Percentiles rank a stretch among this genome's conserved stretches.
These are phyloP conservation scores for Ophiostoma quercus DNA, from an alignment of 2,329 filamentous ascomycete genomes.

Conservation along the genomic window DNA sequence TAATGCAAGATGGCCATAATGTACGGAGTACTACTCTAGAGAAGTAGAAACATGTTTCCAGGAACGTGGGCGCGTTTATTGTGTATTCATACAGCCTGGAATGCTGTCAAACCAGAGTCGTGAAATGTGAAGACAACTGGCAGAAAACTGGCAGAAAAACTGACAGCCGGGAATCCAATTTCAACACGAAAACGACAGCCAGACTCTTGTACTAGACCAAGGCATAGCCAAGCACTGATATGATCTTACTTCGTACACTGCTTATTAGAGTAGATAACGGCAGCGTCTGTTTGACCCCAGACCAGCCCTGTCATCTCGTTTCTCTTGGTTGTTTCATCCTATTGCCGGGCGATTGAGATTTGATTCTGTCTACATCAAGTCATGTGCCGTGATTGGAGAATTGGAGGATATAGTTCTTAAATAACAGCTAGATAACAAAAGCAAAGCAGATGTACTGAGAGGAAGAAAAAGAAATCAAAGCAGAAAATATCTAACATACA, in stretches of 20 bases:
- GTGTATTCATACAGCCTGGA: too few relatives aligned
- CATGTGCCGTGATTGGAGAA: too few relatives aligned
- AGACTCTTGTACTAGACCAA: neutral
- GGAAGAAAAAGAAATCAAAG: neutral
- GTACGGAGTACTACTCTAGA: too few relatives aligned
- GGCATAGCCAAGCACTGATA: neutral
- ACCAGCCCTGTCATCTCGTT: conserved; percentile 2
- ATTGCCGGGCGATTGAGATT: neutral
- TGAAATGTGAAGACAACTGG: neutral
- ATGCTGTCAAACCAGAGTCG: neutral
- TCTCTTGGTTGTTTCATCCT: neutral
- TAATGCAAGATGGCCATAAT: neutral
- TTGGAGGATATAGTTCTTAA: too few relatives aligned
- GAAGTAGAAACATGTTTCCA: too few relatives aligned
- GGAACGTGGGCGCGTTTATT: too few relatives aligned
- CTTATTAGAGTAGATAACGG: neutral
- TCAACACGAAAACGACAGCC: neutral
- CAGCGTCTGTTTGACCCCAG: neutral
- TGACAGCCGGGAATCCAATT: neutral
- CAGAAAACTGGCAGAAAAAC: neutral
- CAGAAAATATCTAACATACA: neutral
- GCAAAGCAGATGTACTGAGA: neutral
- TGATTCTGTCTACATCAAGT: neutral
- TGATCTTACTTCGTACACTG: neutral
- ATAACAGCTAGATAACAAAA: too few relatives aligned